phyloP scores from a whole-genome alignment of 129 eudicot species.

The Daucus carota region DNA sequence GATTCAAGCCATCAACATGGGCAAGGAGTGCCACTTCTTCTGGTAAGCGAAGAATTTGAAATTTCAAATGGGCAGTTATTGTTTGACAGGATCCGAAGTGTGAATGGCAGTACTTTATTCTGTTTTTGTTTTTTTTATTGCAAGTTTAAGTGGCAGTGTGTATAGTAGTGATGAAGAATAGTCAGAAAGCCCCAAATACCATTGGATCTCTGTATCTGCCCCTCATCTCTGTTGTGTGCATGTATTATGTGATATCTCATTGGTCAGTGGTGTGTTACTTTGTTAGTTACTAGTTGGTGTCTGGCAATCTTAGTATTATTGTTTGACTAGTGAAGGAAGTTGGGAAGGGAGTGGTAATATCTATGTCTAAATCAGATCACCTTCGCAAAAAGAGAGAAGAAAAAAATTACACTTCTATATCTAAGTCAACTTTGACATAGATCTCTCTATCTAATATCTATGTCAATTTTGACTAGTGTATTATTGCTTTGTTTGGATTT shows the following conservation, averaged over 20 bases:
- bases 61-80: neutral
- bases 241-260: neutral
- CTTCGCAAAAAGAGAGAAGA: no score
- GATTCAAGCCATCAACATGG: constrained; percentile 78
- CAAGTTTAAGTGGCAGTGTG: neutral
- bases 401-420: no score
- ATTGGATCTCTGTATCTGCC: neutral
- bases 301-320: neutral
- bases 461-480: no score
- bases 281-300: neutral
- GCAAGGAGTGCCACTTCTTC: constrained; percentile 32
- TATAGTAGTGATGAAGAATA: neutral
- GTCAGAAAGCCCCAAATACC: neutral
- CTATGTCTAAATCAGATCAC: no score
- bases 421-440: no score
- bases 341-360: no score
- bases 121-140: no score
- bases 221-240: neutral
- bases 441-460: no score
- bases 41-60: constrained; percentile 13
- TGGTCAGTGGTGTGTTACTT: neutral
- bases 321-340: no score
- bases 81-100: neutral
- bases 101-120: neutral
- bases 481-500: no score